These are phyloP conservation scores for Talaromyces nanjingensis DNA, from an alignment of 495 filamentous ascomycete species.

Conservation along the genomic window DNA sequence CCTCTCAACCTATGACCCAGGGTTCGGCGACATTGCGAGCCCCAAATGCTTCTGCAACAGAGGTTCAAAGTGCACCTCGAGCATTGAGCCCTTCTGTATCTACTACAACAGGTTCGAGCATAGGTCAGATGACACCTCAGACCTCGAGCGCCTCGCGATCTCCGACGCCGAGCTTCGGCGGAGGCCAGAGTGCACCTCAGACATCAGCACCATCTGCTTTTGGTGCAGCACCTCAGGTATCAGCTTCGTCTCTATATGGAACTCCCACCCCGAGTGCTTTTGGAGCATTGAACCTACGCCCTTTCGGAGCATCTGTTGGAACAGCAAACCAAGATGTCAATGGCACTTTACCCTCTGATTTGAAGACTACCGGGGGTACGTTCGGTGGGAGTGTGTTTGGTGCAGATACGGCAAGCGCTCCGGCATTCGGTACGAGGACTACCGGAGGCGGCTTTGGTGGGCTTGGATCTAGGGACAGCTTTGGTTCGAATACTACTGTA, in stretches of 20 bases:
- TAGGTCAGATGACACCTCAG: neutral
- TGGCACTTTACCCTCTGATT: neutral
- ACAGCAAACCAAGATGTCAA: too few relatives aligned
- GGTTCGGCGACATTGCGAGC: neutral
- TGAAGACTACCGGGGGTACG: too few relatives aligned
- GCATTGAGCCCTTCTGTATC: neutral
- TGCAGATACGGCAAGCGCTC: too few relatives aligned
- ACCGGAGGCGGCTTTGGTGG: neutral
- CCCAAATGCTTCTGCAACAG: neutral
- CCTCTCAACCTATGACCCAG: neutral
- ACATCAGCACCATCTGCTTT: neutral
- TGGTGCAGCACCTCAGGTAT: too few relatives aligned
- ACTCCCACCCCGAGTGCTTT: too few relatives aligned
- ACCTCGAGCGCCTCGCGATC: neutral
- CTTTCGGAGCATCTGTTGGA: too few relatives aligned
- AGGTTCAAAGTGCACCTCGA: neutral
- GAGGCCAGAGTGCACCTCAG: neutral
- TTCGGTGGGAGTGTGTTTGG: too few relatives aligned
- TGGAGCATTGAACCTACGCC: too few relatives aligned
- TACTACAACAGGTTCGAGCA: neutral
- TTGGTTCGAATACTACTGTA: neutral
- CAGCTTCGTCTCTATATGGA: too few relatives aligned
- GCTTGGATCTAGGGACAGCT: neutral
- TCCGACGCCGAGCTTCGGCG: neutral
- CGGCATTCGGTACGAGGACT: too few relatives aligned